Percentiles rank a stretch among this genome's conserved stretches.
Conservation (phyloP, 2,329 filamentous ascomycete genomes). For the Didymella pinodella region DNA sequence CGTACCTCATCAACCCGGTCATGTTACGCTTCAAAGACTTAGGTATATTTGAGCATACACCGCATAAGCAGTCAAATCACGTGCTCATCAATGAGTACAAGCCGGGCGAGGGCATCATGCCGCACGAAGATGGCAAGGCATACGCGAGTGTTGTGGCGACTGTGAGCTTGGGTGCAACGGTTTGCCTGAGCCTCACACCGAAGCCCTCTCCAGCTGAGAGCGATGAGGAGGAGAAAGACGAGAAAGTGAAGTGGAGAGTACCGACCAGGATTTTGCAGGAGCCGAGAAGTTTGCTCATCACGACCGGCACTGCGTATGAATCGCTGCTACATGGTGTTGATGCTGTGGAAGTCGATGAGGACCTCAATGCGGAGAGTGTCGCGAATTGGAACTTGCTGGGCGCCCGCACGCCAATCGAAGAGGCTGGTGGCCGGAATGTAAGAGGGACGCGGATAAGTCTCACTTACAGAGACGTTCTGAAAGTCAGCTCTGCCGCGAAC, state of each 20-base stretch:
- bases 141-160: conserved; percentile 92
- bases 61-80: conserved; percentile 83
- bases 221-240: neutral
- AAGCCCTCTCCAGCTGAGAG: conserved; percentile 33
- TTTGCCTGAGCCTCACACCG: conserved; percentile 78
- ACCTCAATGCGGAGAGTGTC: conserved; percentile 65
- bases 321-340: conserved; percentile 79
- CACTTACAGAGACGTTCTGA: conserved; percentile 85
- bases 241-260: conserved; percentile 8
- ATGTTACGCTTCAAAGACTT: conserved; percentile 63
- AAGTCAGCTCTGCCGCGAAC: conserved; percentile 43
- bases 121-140: conserved; percentile 89
- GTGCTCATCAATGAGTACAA: conserved; percentile 93
- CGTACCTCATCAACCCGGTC: conserved; percentile 77
- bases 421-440: conserved; percentile 62
- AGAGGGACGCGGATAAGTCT: conserved; percentile 73
- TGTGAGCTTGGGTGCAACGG: conserved; percentile 78
- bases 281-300: conserved; percentile 79
- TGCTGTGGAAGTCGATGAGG: conserved; percentile 68
- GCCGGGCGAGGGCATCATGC: conserved; percentile 92
- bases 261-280: conserved; percentile 76
- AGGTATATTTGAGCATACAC: conserved; percentile 67
- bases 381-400: conserved; percentile 76
- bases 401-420: conserved; percentile 52
- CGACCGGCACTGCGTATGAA: conserved; percentile 72